Conservation (phyloP, 1,284 basidiomycete species). For the Leccinum pallidistipes region DNA sequence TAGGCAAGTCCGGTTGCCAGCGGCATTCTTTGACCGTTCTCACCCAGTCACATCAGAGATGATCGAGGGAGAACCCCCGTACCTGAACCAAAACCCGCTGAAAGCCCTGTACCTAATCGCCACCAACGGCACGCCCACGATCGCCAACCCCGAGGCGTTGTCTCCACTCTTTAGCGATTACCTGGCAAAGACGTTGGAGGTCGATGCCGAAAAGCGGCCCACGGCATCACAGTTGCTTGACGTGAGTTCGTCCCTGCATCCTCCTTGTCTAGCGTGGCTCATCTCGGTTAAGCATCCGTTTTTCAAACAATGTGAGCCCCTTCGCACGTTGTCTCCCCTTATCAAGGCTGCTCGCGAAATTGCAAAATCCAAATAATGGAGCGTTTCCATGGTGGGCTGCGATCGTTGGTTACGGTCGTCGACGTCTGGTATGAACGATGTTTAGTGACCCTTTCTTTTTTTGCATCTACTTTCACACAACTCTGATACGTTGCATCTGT, state of each 20-base stretch:
- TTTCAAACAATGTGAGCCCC: slow-evolving; percentile 84
- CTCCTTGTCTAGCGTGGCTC: not conserved
- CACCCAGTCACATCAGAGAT: slow-evolving; percentile 64
- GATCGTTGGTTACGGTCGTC: slow-evolving; percentile 1
- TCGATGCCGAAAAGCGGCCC: slow-evolving; percentile 92
- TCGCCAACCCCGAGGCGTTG: slow-evolving; percentile 93
- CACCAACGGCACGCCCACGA: slow-evolving; percentile 97
- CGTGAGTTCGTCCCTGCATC: slow-evolving; percentile 44
- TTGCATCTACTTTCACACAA: slow-evolving; percentile 20
- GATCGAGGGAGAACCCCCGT: slow-evolving; percentile 99
- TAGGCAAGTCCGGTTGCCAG: slow-evolving; percentile 56
- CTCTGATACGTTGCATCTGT: slow-evolving; percentile 24
- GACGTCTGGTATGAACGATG: slow-evolving; percentile 5
- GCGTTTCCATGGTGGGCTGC: not conserved
- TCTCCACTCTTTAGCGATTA: slow-evolving; percentile 90
- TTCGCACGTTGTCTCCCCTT: slow-evolving; percentile 84
- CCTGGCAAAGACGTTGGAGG: slow-evolving; percentile 86
- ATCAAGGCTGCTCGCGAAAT: slow-evolving; percentile 93
- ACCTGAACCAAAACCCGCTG: slow-evolving; percentile 95
- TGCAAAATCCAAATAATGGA: slow-evolving; percentile 60
- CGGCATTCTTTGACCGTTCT: not conserved
- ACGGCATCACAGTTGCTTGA: slow-evolving; percentile 82
- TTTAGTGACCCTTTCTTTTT: slow-evolving; percentile 10
- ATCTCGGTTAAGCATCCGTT: slow-evolving; percentile 68
- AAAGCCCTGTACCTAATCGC: slow-evolving; percentile 96